Evolutionary conservation across 345 rosid genomes (phyloP).

Genomic region (Mercurialis annua): DNA sequence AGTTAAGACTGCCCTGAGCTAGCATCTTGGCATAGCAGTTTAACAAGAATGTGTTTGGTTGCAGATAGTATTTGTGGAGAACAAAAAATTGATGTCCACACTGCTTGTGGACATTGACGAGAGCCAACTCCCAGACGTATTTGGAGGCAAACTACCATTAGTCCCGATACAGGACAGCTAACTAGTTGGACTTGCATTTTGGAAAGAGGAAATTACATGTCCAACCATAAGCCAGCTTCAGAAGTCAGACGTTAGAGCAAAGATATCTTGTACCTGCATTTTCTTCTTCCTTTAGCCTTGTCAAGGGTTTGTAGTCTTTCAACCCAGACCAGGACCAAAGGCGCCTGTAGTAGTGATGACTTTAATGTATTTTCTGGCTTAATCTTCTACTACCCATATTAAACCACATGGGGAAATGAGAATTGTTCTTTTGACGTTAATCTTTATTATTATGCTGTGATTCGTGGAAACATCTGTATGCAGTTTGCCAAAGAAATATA

Average conservation of each 20-base stretch:
- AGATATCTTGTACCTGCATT: not conserved
- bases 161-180: slow-evolving; percentile 62
- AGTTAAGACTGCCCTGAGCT: not conserved
- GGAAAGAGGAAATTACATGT: not conserved
- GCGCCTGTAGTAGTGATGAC: not conserved
- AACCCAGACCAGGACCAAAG: not conserved
- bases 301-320: not conserved
- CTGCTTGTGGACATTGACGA: slow-evolving; percentile 74
- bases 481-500: not conserved
- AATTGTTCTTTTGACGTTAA: too few species aligned
- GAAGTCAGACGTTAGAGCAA: not conserved
- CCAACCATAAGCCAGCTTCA: not conserved
- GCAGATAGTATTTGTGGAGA: slow-evolving; percentile 82
- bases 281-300: not conserved
- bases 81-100: slow-evolving; percentile 56
- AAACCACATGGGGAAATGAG: not conserved
- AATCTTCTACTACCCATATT: not conserved
- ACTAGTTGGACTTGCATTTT: not conserved
- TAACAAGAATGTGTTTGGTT: not conserved
- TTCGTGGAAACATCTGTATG: too few species aligned
- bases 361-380: not conserved
- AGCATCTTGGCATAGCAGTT: not conserved
- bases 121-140: slow-evolving; percentile 67
- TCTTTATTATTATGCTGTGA: too few species aligned
- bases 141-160: slow-evolving; percentile 69